phyloP scores from a whole-genome alignment of 2,329 filamentous ascomycete species.

The Fusarium pilosicola region DNA sequence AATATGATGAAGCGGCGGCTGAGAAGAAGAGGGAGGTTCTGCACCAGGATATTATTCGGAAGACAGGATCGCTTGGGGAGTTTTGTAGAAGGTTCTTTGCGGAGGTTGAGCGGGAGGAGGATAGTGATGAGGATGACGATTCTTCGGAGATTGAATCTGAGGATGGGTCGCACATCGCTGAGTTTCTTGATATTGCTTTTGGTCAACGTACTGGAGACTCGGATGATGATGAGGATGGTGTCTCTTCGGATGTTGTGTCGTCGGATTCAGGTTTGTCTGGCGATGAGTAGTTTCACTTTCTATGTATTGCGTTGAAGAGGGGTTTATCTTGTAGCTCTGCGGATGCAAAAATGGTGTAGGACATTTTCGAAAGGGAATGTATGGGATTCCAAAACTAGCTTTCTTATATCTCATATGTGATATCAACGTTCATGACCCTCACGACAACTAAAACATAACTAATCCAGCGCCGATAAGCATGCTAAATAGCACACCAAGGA shows the following conservation, averaged over 20 bases:
- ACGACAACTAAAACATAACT: slow-evolving; percentile 1
- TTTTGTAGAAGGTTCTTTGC: not conserved
- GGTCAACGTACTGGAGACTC: no score
- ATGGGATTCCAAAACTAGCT: not conserved
- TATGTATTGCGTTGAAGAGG: accelerated
- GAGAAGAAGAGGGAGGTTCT: not conserved
- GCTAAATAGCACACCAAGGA: not conserved
- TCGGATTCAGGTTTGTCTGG: not conserved
- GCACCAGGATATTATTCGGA: not conserved
- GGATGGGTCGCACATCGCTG: not conserved
- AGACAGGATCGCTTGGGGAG: not conserved
- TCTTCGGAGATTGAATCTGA: not conserved
- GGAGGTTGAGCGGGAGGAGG: not conserved
- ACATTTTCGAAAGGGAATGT: accelerated
- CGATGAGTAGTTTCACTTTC: not conserved
- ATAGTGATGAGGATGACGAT: not conserved
- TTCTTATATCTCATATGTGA: no score
- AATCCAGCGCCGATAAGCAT: slow-evolving; percentile 27
- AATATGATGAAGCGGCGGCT: not conserved
- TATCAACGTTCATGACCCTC: no score
- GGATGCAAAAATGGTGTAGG: no score
- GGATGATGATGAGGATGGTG: not conserved
- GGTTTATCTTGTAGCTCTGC: accelerated
- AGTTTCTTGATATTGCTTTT: not conserved
- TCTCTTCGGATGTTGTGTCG: not conserved